phyloP scores from a whole-genome alignment of 108 stramenopile species.

The Fragilaria crotonensis region DNA sequence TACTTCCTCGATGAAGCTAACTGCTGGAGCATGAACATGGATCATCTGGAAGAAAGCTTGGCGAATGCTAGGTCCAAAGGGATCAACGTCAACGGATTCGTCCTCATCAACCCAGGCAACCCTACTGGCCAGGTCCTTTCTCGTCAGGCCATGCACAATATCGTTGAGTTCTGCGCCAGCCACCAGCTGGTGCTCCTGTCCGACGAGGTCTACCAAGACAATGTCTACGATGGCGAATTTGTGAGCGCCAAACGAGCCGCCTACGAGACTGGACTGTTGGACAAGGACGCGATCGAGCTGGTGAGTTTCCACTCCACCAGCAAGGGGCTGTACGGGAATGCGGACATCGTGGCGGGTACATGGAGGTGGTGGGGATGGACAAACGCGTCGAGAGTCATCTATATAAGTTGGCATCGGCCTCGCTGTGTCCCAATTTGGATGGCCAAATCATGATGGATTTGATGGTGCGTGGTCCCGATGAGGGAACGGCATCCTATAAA shows the following conservation, averaged over 20 bases:
- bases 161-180: slow-evolving; percentile 74
- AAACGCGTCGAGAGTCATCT: slow-evolving; percentile 75
- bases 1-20: slow-evolving; percentile 86
- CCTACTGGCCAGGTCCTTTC: slow-evolving; percentile 81
- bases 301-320: slow-evolving; percentile 91
- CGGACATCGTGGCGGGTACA: slow-evolving; percentile 96
- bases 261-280: slow-evolving; percentile 53
- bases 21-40: slow-evolving; percentile 80
- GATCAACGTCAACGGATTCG: slow-evolving; percentile 70
- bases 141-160: slow-evolving; percentile 18
- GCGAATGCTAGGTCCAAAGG: slow-evolving; percentile 57
- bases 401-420: slow-evolving; percentile 88
- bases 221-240: slow-evolving; percentile 82
- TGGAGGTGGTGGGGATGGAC: slow-evolving; percentile 85
- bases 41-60: slow-evolving; percentile 72
- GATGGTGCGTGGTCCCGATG: slow-evolving; percentile 86
- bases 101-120: slow-evolving; percentile 91
- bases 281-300: slow-evolving; percentile 67
- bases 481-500: slow-evolving; percentile 66
- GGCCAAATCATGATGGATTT: slow-evolving; percentile 94
- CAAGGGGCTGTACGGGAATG: slow-evolving; percentile 97
- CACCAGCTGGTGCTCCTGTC: slow-evolving; percentile 82
- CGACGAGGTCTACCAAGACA: slow-evolving; percentile 97
- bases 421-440: slow-evolving; percentile 77
- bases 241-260: slow-evolving; percentile 79